These are phyloP conservation scores for Fibroporia radiculosa DNA, from an alignment of 768 basidiomycete genomes.

Conservation along the genomic window DNA sequence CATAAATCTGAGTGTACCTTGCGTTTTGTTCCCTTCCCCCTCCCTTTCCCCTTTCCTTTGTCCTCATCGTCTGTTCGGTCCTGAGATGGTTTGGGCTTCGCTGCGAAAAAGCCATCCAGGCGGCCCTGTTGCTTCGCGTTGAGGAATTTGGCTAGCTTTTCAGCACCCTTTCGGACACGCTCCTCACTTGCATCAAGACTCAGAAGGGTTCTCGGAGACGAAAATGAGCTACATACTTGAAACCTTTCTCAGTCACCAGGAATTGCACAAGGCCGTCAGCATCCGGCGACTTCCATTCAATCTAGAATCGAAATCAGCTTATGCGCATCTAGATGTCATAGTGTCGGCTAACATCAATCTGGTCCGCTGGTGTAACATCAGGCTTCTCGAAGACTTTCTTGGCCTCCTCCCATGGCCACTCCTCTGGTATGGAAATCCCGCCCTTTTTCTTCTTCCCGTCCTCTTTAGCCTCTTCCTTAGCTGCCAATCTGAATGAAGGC, in stretches of 20 bases:
- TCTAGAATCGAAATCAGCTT: constrained; percentile 32
- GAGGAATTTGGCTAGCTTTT: constrained; percentile 83
- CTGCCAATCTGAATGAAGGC: constrained; percentile 27
- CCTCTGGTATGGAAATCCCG: constrained; percentile 74
- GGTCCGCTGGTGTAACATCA: constrained; percentile 78
- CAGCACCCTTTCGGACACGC: constrained; percentile 89
- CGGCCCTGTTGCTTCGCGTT: constrained; percentile 93
- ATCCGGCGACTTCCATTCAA: constrained; percentile 93
- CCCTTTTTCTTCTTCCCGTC: constrained; percentile 67
- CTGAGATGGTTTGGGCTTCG: constrained; percentile 50
- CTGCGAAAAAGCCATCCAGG: constrained; percentile 90
- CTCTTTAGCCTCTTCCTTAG: constrained; percentile 36
- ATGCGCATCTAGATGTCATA: neutral
- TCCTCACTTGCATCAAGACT: constrained; percentile 63
- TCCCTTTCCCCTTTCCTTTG: constrained; percentile 24
- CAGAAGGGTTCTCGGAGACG: neutral
- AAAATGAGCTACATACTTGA: constrained; percentile 59
- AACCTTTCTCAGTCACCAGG: constrained; percentile 90
- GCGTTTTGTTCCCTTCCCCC: constrained; percentile 35
- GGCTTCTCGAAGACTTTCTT: constrained; percentile 86
- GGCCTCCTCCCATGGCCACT: constrained; percentile 97
- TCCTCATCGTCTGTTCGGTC: constrained; percentile 35
- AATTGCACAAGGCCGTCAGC: constrained; percentile 91
- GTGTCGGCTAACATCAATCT: constrained; percentile 60
- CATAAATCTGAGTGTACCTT: constrained; percentile 34